Evolutionary conservation across 169 alveolate species (phyloP), one percentile per base, ranked within the genome.

Genomic region (Pseudocohnilembus persalinus): DNA sequence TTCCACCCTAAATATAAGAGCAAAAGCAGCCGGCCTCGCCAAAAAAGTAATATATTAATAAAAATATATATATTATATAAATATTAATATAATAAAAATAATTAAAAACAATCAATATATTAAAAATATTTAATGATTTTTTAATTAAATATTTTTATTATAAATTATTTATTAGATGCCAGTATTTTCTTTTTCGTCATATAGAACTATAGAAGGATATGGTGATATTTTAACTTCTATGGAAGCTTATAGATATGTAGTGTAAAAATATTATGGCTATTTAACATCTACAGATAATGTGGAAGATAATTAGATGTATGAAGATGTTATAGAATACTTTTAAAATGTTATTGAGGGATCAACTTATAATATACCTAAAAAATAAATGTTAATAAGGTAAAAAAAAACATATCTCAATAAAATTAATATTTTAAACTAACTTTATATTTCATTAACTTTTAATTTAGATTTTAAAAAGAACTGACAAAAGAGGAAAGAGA

Each of bases 331-430:
- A 83, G 32, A 34, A 29, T 86, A 64, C 73, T 79, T 81, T 27
- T 26, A 32, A 4, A 29, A 68, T 83, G 82, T 88, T 30, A 85
- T 77, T 26, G 68, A 83, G 35, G 65, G 72, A 29, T 29, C 82
- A 31, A 29, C 92, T 0, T 92, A 83, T 88, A 93, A 92, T 20
- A 72, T 93, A 6, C 94, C 96, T 29, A 95, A 95, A 87, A 74
- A 83, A 25, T 82, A 83, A 49, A 77, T 93, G 20, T 20, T 49
- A 49, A 20, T 49, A 11, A 49, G 20, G 68, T 49, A 49, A 49
- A 20, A 4, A 49, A 11, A 11, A 11, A 49, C 68, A 49, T 4
- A 4, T 49, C 4, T 49, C 4, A 11, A 49, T 20, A 49, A 49
- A 49, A 11, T 11, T 49, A 11, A 11, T 49, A 11, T 49, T 11